Evolutionary conservation across 495 filamentous ascomycete species (phyloP).

Genomic region (Neurospora cerealis): DNA sequence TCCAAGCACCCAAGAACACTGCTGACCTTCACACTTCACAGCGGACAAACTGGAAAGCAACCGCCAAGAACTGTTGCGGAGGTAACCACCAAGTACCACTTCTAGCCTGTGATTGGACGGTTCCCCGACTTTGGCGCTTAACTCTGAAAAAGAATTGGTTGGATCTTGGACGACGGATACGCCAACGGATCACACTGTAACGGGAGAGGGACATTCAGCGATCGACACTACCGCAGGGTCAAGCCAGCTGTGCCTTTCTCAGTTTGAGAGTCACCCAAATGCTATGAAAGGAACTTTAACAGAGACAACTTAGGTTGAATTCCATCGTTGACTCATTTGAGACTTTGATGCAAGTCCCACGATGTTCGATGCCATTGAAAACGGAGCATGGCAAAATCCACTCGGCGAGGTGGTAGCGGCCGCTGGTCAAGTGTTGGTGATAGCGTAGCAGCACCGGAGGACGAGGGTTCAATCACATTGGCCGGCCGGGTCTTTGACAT

Average conservation of each 20-base stretch:
- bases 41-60: neutral
- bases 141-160: slow-evolving; percentile 10
- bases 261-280: neutral
- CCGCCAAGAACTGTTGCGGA: neutral
- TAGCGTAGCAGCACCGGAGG: slow-evolving; percentile 1
- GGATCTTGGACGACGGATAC: neutral
- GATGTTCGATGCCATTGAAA: neutral
- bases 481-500: slow-evolving; percentile 12
- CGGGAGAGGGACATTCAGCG: neutral
- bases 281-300: neutral
- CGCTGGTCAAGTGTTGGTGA: slow-evolving; percentile 2
- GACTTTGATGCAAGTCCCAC: neutral
- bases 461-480: slow-evolving; percentile 6
- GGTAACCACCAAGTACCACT: neutral
- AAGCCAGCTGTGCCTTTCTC: neutral
- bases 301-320: neutral
- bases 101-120: neutral
- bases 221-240: neutral
- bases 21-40: neutral
- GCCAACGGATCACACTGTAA: neutral
- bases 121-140: slow-evolving; percentile 8
- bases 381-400: neutral
- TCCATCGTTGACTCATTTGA: neutral
- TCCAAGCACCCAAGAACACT: neutral
- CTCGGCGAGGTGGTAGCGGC: neutral